Evolutionary conservation across 805 yeast genomes (phyloP), one percentile per base, ranked within the genome.

Genomic region (Candida loeiensis): DNA sequence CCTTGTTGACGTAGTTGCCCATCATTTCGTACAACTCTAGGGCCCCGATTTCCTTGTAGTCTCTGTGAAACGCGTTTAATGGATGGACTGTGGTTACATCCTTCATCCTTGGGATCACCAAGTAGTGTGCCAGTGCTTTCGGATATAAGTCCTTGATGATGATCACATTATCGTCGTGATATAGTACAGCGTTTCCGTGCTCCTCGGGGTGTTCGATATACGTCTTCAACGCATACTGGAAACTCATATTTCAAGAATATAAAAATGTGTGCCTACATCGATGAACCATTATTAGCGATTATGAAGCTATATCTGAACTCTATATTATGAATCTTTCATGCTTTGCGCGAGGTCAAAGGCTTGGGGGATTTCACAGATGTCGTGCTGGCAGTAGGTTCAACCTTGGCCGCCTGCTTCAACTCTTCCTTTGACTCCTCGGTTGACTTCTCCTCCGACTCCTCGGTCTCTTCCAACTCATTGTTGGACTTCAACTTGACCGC

Each of bases 111-210:
- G 93, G 89, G 24, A 85, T 56, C 1, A 86, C 61, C 34, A 85
- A 63, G 43, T 69, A 72, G 57, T 85, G 95, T 26, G 74, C 61
- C 3, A 61, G 43, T 0, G 89, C 64, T 55, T 85, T 85, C 4
- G 90, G 86, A 52, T 64, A 85, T 21, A 53, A 55, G 54, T 85
- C 95, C 29, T 60, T 58, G 9, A 85, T 65, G 3, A 85, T 75
- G 2, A 77, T 73, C 11, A 71, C 80, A 26, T 74, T 59, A 0
- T 70, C 73, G 43, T 84, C 84, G 39, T 60, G 55, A 45, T 56
- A 75, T 1, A 80, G 37, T 1, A 80, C 74, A 2, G 50, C 45
- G 2, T 59, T 64, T 37, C 54, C 56, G 12, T 27, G 34, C 15
- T 46, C 43, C 7, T 64, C 69, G 0, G 88, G 85, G 16, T 61